Conservation (phyloP, 805 yeast genomes). For the Kuraishia piskuri region DNA sequence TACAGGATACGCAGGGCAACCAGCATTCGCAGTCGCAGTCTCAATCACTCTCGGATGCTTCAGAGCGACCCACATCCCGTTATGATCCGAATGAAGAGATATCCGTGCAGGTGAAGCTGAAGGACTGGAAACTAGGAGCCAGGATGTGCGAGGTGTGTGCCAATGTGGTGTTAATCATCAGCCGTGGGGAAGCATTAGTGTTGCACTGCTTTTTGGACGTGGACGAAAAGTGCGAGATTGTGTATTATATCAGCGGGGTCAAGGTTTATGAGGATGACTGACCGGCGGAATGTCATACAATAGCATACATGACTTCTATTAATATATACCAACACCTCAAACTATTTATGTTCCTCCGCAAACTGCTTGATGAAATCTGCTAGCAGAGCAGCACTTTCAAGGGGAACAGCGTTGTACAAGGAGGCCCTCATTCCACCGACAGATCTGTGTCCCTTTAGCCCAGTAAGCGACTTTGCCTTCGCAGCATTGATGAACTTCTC, state of each 20-base stretch:
- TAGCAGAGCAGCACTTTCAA: constrained; percentile 48
- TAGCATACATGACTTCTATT: not conserved
- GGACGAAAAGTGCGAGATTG: constrained; percentile 53
- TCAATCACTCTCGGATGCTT: constrained; percentile 2
- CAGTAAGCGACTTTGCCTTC: constrained; percentile 47
- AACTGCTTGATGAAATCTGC: constrained; percentile 51
- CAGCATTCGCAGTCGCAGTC: constrained; percentile 5
- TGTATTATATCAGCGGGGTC: constrained; percentile 46
- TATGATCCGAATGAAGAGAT: constrained; percentile 7
- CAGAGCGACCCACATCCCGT: not conserved
- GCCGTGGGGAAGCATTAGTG: constrained; percentile 50
- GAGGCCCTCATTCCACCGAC: constrained; percentile 97
- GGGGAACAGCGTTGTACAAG: constrained; percentile 76
- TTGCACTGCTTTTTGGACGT: constrained; percentile 62
- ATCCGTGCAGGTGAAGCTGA: constrained; percentile 43
- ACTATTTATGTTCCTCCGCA: constrained; percentile 30
- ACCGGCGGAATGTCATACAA: too few species aligned
- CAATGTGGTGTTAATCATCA: constrained; percentile 49
- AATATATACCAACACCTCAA: not conserved
- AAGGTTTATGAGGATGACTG: constrained; percentile 1
- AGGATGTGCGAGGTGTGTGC: constrained; percentile 53
- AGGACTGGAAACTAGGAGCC: constrained; percentile 64
- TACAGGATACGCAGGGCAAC: constrained; percentile 22
- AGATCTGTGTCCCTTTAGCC: constrained; percentile 91
- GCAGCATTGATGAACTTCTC: constrained; percentile 66